Conservation (phyloP, 1,139 yeast genomes). For the Magnusiomyces tetraspermus region DNA sequence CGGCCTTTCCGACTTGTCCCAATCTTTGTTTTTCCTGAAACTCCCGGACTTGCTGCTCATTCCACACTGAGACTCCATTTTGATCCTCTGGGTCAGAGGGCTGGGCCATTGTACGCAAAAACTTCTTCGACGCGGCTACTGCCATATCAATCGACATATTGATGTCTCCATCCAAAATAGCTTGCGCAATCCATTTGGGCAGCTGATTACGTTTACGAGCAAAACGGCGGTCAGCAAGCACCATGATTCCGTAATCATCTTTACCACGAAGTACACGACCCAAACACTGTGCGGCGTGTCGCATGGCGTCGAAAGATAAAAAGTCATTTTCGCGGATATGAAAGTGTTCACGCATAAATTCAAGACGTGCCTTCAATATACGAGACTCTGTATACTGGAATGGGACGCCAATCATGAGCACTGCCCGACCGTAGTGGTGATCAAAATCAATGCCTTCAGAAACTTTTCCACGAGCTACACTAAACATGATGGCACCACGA, state of each 20-base stretch:
- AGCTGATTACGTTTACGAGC: slow-evolving; percentile 75
- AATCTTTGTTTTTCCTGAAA: slow-evolving; percentile 47
- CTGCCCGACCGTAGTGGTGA: slow-evolving; percentile 96
- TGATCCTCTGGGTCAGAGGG: slow-evolving; percentile 86
- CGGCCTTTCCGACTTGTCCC: slow-evolving; percentile 15
- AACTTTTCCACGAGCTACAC: slow-evolving; percentile 98
- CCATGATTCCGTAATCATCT: slow-evolving; percentile 98
- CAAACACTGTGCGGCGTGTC: slow-evolving; percentile 98
- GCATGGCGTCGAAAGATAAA: slow-evolving; percentile 95
- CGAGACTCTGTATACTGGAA: slow-evolving; percentile 97
- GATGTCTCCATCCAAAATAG: slow-evolving; percentile 79
- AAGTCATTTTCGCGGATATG: slow-evolving; percentile 91
- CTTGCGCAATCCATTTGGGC: slow-evolving; percentile 97
- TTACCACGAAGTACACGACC: slow-evolving; percentile 96
- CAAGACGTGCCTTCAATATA: slow-evolving; percentile 86
- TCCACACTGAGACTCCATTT: slow-evolving; percentile 95
- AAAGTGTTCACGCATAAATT: slow-evolving; percentile 83
- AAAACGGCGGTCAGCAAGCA: slow-evolving; percentile 87
- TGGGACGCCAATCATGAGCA: slow-evolving; percentile 96
- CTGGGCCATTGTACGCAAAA: slow-evolving; percentile 86
- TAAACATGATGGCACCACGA: slow-evolving; percentile 87
- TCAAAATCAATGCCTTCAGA: slow-evolving; percentile 99
- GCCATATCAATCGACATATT: slow-evolving; percentile 97
- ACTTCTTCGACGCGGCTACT: slow-evolving; percentile 84
- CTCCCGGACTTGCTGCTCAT: slow-evolving; percentile 52